These are phyloP conservation scores for Iberis pinnata DNA, from an alignment of 345 rosid species.

Conservation along the genomic window DNA sequence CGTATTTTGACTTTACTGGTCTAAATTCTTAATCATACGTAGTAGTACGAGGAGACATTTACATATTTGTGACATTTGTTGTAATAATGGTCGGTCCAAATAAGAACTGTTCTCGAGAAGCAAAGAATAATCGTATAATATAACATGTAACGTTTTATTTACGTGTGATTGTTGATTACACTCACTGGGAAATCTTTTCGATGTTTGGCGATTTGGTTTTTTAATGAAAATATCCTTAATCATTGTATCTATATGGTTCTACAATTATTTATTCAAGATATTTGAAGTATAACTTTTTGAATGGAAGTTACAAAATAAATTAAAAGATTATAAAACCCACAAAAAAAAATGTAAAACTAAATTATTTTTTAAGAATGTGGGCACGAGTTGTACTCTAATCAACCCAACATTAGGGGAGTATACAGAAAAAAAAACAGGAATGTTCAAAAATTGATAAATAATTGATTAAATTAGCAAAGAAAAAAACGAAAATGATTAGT, in stretches of 20 bases:
- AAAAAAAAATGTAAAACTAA: neutral
- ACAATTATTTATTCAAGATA: too few relatives aligned
- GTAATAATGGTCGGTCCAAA: slow-evolving; percentile 10
- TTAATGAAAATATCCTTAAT: too few relatives aligned
- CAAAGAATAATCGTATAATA: too few relatives aligned
- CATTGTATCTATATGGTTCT: too few relatives aligned
- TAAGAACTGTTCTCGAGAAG: too few relatives aligned
- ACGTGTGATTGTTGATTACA: too few relatives aligned
- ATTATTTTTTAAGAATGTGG: neutral
- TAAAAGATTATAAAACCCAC: neutral
- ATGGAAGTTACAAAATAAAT: too few relatives aligned
- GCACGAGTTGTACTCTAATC: slow-evolving; percentile 6
- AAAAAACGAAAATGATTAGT: slow-evolving; percentile 1
- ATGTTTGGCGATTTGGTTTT: too few relatives aligned
- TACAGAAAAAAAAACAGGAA: too few relatives aligned
- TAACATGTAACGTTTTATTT: too few relatives aligned
- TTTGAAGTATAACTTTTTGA: too few relatives aligned
- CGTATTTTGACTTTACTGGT: slow-evolving; percentile 12
- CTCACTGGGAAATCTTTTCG: too few relatives aligned
- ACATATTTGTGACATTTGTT: neutral
- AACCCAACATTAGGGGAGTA: slow-evolving; percentile 1
- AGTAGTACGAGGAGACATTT: slow-evolving; percentile 17
- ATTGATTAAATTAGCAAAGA: neutral
- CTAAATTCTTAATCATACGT: slow-evolving; percentile 14
- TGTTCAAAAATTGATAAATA: neutral